Base-by-base conservation (phyloP, 768 basidiomycete genomes). In the Lentinus brumalis region DNA sequence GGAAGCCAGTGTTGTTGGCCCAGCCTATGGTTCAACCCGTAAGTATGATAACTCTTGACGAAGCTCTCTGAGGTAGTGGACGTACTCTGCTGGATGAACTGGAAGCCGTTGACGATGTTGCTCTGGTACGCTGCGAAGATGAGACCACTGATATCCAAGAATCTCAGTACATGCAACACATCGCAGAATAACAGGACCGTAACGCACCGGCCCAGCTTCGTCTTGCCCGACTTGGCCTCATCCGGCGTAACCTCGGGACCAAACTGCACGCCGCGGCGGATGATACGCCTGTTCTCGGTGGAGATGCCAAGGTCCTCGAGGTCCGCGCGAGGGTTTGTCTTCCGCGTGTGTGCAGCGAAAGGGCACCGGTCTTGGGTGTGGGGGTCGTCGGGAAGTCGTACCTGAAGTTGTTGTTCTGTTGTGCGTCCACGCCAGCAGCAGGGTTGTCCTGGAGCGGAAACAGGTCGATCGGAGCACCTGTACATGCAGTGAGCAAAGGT, bases 221-320 rank as follows among this genome's bases (percentile, higher is more conserved):
- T 84, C 69, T 76, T 78, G 12, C 71, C 70, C 10, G 67, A 45
- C 1, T 57, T 30, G 3, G 63, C 66, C 65, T 85, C 83, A 2
- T 71, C 70, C 5, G 61, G 52, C 2, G 81, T 79, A 14, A 82
- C 71, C 67, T 83, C 82, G 21, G 83, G 81, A 1, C 83, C 83
- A 65, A 81, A 85, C 50, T 79, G 81, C 46, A 82, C 74, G 26
- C 82, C 79, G 31, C 80, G 75, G 39, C 83, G 79, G 64, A 79
- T 75, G 63, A 83, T 83, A 44, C 79, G 77, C 21, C 66, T 59
- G 26, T 41, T 60, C 38, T 67, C 58, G 12, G 63, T 57, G 5
- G 61, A 12, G 12, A 32, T 31, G 3, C 21, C 16, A 9, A 59
- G 51, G 38, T 55, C 58, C 32, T 60, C 58, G 10, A 73, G 61